Evolutionary conservation across 2,329 filamentous ascomycete species (phyloP).

Genomic region (Neoascochyta sp.): DNA sequence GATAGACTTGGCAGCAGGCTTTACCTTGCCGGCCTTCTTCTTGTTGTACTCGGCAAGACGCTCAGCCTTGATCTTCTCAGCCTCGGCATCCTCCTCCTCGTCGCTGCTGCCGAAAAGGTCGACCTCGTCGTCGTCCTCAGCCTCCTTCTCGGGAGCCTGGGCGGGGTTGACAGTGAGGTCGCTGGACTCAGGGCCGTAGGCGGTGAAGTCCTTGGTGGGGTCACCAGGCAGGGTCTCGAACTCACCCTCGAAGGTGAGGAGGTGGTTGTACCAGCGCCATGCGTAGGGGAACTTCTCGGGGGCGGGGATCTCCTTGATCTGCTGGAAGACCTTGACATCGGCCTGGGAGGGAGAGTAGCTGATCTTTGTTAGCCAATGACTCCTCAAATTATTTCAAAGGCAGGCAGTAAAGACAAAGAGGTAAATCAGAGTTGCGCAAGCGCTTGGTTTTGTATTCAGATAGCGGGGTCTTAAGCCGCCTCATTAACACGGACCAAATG

Average conservation of each 20-base stretch:
- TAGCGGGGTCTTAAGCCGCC: constrained; percentile 86
- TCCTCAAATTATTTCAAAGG: constrained; percentile 8
- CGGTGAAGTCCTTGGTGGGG: constrained; percentile 79
- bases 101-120: constrained; percentile 92
- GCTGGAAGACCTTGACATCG: constrained; percentile 94
- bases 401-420: constrained; percentile 14
- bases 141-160: constrained; percentile 66
- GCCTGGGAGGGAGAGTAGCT: constrained; percentile 78
- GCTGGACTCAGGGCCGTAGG: constrained; percentile 81
- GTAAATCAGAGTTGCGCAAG: constrained; percentile 67
- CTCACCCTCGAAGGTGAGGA: constrained; percentile 86
- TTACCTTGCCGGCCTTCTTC: constrained; percentile 93
- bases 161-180: constrained; percentile 81
- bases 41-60: constrained; percentile 89
- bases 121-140: constrained; percentile 63
- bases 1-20: constrained; percentile 91
- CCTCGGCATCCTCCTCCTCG: constrained; percentile 65
- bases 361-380: constrained; percentile 20
- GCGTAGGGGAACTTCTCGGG: constrained; percentile 87
- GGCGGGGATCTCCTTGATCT: constrained; percentile 69
- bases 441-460: constrained; percentile 73
- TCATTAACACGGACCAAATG: constrained; percentile 95
- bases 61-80: constrained; percentile 77
- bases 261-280: constrained; percentile 99
- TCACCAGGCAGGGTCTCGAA: constrained; percentile 90